Evolutionary conservation across 768 basidiomycete genomes (phyloP).

Genomic region (Pholiota conissans): DNA sequence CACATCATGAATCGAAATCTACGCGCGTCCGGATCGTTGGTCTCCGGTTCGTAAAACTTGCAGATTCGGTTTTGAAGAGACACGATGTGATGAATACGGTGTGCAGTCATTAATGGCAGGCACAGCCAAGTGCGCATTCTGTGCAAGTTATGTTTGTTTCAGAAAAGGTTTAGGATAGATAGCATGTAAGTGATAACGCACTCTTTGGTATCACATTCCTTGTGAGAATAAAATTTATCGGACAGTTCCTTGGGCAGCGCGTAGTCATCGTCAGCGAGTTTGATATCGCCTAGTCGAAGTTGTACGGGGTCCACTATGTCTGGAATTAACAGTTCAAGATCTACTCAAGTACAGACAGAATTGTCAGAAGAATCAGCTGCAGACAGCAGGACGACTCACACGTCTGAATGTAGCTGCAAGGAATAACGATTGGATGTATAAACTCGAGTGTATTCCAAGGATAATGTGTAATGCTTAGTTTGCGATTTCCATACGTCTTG

Average conservation of each 20-base stretch:
- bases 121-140: slow-evolving; percentile 19
- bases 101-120: slow-evolving; percentile 18
- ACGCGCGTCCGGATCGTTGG: too few relatives aligned
- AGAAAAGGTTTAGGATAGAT: not conserved
- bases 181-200: slow-evolving; percentile 3
- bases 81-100: slow-evolving; percentile 16
- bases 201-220: slow-evolving; percentile 27
- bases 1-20: too few relatives aligned
- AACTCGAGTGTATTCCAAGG: slow-evolving; percentile 51
- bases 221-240: slow-evolving; percentile 7
- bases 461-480: slow-evolving; percentile 43
- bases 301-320: not conserved
- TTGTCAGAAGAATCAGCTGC: too few relatives aligned
- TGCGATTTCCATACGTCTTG: slow-evolving; percentile 46
- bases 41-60: slow-evolving; percentile 3
- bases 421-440: slow-evolving; percentile 39
- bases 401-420: not conserved
- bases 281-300: too few relatives aligned
- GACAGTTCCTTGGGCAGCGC: slow-evolving; percentile 5
- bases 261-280: not conserved
- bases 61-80: not conserved
- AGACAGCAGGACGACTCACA: too few relatives aligned
- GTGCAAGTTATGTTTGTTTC: slow-evolving; percentile 4
- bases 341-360: too few relatives aligned
- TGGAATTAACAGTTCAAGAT: slow-evolving; percentile 5